These are phyloP conservation scores for Drechslerella stenobrocha DNA, from an alignment of 2,329 filamentous ascomycete genomes.

Conservation along the genomic window DNA sequence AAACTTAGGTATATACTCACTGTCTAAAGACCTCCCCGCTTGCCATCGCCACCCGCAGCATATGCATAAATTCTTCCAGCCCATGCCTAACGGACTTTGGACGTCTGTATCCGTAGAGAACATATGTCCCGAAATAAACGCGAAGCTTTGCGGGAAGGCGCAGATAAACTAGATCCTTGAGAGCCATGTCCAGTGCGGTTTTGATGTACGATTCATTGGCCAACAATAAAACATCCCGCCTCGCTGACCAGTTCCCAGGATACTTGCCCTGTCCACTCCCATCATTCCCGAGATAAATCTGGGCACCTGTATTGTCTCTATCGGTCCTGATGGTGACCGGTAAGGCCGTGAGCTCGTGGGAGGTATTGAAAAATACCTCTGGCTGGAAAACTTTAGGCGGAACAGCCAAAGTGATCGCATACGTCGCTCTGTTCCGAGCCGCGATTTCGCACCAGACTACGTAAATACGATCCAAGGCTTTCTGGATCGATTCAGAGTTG, in stretches of 20 bases:
- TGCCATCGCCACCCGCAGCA: slow-evolving; percentile 46
- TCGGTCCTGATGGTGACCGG: slow-evolving; percentile 48
- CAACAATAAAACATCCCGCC: slow-evolving; percentile 23
- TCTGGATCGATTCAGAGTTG: slow-evolving; percentile 41
- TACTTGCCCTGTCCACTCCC: slow-evolving; percentile 10
- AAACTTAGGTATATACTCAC: slow-evolving; percentile 46
- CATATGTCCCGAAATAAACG: slow-evolving; percentile 51
- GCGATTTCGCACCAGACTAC: slow-evolving; percentile 51
- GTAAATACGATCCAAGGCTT: slow-evolving; percentile 50
- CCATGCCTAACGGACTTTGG: slow-evolving; percentile 34
- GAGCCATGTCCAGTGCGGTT: slow-evolving; percentile 38
- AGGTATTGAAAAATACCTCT: slow-evolving; percentile 33
- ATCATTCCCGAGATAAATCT: slow-evolving; percentile 41
- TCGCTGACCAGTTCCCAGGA: slow-evolving; percentile 46
- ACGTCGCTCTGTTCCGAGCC: slow-evolving; percentile 48
- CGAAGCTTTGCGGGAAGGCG: slow-evolving; percentile 50
- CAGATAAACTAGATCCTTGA: slow-evolving; percentile 51
- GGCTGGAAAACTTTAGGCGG: slow-evolving; percentile 33
- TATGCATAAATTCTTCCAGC: slow-evolving; percentile 47
- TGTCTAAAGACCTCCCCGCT: slow-evolving; percentile 50
- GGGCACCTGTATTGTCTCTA: slow-evolving; percentile 38
- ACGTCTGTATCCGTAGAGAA: slow-evolving; percentile 51
- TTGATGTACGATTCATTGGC: slow-evolving; percentile 50
- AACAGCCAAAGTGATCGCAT: slow-evolving; percentile 42
- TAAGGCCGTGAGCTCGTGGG: slow-evolving; percentile 47